Evolutionary conservation across 139 green algal species (phyloP).

Genomic region (Asterochloris erici): DNA sequence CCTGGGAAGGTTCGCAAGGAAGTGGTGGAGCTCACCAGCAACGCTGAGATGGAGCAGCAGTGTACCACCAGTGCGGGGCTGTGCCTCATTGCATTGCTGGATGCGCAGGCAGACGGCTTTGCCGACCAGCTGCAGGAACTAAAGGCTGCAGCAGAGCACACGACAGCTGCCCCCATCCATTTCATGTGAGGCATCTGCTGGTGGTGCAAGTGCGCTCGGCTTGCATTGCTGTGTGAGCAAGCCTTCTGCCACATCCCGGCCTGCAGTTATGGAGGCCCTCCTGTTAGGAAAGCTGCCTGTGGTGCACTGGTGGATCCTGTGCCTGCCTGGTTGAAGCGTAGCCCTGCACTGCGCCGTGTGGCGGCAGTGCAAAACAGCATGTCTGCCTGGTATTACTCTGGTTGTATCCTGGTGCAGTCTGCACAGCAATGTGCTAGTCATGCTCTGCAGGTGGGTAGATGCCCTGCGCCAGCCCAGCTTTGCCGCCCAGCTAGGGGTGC

Average conservation of each 20-base stretch:
- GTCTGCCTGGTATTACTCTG: no score
- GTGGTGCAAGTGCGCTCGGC: no score
- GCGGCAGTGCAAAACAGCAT: no score
- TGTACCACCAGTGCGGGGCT: neutral
- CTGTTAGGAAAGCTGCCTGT: no score
- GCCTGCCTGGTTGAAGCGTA: no score
- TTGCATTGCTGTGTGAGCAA: no score
- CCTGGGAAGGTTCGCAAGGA: neutral
- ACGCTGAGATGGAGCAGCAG: constrained; percentile 2
- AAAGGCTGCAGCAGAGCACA: neutral
- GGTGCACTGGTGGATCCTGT: no score
- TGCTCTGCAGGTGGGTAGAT: constrained; percentile 17
- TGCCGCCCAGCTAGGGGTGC: constrained; percentile 2
- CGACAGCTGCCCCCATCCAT: neutral
- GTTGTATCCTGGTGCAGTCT: no score
- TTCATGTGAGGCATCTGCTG: neutral
- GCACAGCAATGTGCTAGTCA: neutral
- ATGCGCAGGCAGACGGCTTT: neutral
- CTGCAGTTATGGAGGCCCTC: no score
- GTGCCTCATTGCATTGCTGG: constrained; percentile 10
- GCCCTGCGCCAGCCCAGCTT: constrained; percentile 7
- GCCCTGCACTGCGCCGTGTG: no score
- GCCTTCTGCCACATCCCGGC: no score
- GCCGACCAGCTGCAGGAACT: neutral
- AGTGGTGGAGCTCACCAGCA: constrained; percentile 1